A percentile compares a stretch with the other conserved stretches of the same genome.
Evolutionary conservation across 1,284 basidiomycete genomes (phyloP).

Genomic region (Athelia psychrophila): DNA sequence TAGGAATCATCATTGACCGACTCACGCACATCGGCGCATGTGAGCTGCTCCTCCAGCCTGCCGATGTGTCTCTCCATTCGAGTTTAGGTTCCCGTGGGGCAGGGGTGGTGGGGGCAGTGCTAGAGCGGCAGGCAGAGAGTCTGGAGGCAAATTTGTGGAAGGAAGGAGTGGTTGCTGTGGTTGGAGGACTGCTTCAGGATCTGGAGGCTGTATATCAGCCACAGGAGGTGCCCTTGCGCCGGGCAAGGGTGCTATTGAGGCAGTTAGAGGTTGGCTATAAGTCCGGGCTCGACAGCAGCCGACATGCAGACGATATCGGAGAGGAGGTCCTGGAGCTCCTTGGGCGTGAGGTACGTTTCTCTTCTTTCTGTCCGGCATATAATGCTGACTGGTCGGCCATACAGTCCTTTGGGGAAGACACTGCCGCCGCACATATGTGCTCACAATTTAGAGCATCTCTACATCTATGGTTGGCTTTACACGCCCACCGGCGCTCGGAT

Average conservation of each 20-base stretch:
- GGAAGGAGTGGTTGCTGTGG: constrained; percentile 39
- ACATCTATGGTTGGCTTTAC: constrained; percentile 65
- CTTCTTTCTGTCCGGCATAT: not conserved
- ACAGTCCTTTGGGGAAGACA: constrained; percentile 42
- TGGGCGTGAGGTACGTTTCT: constrained; percentile 33
- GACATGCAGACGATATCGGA: constrained; percentile 32
- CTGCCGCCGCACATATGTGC: constrained; percentile 32
- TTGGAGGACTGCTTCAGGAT: constrained; percentile 44
- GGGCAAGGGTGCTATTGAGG: constrained; percentile 49
- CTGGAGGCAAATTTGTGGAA: constrained; percentile 57
- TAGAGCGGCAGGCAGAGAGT: constrained; percentile 58
- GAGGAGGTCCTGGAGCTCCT: constrained; percentile 42
- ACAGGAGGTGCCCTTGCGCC: constrained; percentile 46
- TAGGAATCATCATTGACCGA: constrained; percentile 58
- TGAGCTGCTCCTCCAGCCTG: constrained; percentile 54
- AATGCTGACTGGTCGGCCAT: not conserved
- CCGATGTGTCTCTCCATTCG: constrained; percentile 42
- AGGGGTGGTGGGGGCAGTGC: constrained; percentile 45
- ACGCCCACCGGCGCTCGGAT: constrained; percentile 52
- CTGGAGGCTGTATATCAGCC: constrained; percentile 44
- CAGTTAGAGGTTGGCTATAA: constrained; percentile 54
- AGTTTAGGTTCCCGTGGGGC: constrained; percentile 13
- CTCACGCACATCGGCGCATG: constrained; percentile 62
- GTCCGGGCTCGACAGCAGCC: constrained; percentile 22
- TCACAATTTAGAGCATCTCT: constrained; percentile 46